Evolutionary conservation across 2,329 filamentous ascomycete species (phyloP).

Genomic region (Fusarium hainanense): DNA sequence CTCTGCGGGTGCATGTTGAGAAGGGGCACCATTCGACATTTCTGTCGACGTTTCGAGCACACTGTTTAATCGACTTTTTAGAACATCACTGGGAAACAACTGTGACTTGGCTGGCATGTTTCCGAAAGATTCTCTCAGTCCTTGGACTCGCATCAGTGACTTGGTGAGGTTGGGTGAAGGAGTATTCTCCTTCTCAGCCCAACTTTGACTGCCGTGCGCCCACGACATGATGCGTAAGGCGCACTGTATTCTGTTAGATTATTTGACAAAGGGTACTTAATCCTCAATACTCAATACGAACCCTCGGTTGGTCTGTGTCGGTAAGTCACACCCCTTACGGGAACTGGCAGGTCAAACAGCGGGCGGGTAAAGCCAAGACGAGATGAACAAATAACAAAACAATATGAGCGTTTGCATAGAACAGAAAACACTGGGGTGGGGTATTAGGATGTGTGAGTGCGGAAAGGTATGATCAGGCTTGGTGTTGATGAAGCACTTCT

Average conservation of each 20-base stretch:
- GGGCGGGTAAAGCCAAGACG: neutral
- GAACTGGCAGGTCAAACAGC: neutral
- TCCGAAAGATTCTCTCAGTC: neutral
- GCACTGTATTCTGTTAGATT: neutral
- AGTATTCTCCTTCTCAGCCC: neutral
- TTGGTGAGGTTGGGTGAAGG: slow-evolving; percentile 11
- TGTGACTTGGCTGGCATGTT: neutral
- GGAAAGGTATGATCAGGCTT: neutral
- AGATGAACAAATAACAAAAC: neutral
- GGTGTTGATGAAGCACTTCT: neutral
- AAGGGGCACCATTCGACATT: neutral
- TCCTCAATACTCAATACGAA: neutral
- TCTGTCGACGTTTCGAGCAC: neutral
- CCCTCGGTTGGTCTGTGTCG: neutral
- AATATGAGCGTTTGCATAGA: neutral
- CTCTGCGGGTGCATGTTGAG: neutral
- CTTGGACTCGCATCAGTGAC: slow-evolving; percentile 8
- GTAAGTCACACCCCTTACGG: neutral
- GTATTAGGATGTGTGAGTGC: neutral
- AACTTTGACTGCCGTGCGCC: neutral
- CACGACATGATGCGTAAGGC: slow-evolving; percentile 1
- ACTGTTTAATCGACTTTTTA: neutral
- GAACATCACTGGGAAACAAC: slow-evolving; percentile 3
- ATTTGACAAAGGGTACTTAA: neutral
- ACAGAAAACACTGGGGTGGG: neutral